phyloP scores from a whole-genome alignment of 306 rosid genomes.

The Vigna trinervia region DNA sequence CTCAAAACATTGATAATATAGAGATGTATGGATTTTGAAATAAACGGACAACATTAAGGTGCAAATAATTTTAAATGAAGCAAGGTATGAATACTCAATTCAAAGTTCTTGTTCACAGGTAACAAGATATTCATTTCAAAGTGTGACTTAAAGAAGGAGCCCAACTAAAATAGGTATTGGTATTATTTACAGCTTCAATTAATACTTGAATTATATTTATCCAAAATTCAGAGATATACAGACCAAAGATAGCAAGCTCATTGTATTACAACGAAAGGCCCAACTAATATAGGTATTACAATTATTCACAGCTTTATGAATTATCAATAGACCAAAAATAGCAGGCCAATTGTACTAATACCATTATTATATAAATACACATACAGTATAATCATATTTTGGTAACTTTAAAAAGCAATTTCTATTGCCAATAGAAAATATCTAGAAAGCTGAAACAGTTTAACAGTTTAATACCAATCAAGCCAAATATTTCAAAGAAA shows the following conservation, averaged over 20 bases:
- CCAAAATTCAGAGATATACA: not conserved
- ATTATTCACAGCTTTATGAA: slow-evolving; percentile 26
- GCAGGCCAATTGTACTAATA: not conserved
- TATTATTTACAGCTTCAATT: slow-evolving; percentile 20
- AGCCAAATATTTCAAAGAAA: slow-evolving; percentile 29
- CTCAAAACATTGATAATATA: not conserved
- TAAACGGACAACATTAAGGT: slow-evolving; percentile 23
- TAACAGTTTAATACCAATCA: slow-evolving; percentile 2
- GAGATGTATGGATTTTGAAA: slow-evolving; percentile 33
- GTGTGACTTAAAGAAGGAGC: not conserved
- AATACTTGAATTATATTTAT: slow-evolving; percentile 16
- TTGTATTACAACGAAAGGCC: slow-evolving; percentile 4
- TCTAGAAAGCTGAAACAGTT: slow-evolving; percentile 9
- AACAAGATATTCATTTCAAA: slow-evolving; percentile 7
- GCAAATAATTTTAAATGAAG: slow-evolving; percentile 3
- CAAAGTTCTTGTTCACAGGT: slow-evolving; percentile 17
- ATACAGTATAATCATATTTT: not conserved
- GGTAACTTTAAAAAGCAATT: not conserved
- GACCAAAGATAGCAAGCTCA: slow-evolving; percentile 27
- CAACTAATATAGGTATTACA: slow-evolving; percentile 2
- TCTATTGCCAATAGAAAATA: slow-evolving; percentile 5
- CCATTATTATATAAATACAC: not conserved
- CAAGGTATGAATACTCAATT: not conserved
- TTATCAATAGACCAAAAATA: not conserved
- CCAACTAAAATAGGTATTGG: slow-evolving; percentile 7